Base-by-base conservation (phyloP, 352 stramenopile genomes). In the Nannochloropsis limnetica region DNA sequence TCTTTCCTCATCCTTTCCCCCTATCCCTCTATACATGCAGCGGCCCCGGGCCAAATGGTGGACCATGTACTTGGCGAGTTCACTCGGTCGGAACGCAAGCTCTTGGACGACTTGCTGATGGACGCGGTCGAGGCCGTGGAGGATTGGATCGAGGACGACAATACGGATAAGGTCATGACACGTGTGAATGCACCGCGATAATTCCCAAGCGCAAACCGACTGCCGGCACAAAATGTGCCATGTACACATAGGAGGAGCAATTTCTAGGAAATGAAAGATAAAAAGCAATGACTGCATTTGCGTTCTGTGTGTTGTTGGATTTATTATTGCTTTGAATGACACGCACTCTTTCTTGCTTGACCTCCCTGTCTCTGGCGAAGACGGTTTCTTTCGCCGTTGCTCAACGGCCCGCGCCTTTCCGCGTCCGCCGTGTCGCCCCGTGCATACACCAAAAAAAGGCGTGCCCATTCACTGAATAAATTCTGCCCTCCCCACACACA, bases 31-130 rank as follows among this genome's bases (percentile, higher is more conserved):
- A 11, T 81, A 31, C 74, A 68, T 1, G 4, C 44, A 68, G 31
- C 32, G 27, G 82, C 82, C 11, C 68, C 68, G 28, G 28, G 74
- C 23, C 11, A 80, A 17, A 68, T 87, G 49, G 83, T 83, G 20
- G 81, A 85, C 27, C 81, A 87, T 80, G 84, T 87, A 0, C 44
- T 87, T 17, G 84, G 84, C 81, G 82, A 87, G 68, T 87, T 87
- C 29, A 83, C 37, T 61, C 27, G 28, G 29, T 80, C 44, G n/a
- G 84, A 87, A 68, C 79, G 80, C 23, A 87, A 86, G 79, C 80
- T 84, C 28, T 79, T 87, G 17, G 84, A 84, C 37, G 74, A 45
- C 31, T 44, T 87, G 6, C 29, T 86, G 23, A 83, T 80, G 20
- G 83, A 86, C 31, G 84, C 83, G 0, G 84, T 80, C 22, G 54